phyloP scores from a whole-genome alignment of 179 eudicot species.

The Drosera spatulata region DNA sequence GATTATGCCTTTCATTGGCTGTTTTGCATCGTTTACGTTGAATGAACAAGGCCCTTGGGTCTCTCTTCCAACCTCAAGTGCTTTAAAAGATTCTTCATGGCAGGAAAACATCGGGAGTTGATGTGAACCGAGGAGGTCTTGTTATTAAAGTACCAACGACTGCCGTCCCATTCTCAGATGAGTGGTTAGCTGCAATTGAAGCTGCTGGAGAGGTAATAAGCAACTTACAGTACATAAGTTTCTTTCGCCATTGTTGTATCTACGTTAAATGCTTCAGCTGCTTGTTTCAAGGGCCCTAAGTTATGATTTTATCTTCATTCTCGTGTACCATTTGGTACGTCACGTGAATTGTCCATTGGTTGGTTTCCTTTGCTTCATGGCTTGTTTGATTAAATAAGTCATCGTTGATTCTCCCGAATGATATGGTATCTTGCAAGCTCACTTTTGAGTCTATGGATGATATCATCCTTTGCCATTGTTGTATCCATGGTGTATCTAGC shows the following conservation, averaged over 20 bases:
- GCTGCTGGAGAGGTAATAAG: conserved; percentile 90
- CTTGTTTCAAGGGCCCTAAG: not conserved
- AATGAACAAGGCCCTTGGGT: too few species aligned
- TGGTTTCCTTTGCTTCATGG: not conserved
- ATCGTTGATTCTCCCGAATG: not conserved
- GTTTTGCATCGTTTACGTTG: too few species aligned
- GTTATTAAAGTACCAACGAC: conserved; percentile 27
- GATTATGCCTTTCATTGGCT: too few species aligned
- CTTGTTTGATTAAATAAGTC: not conserved
- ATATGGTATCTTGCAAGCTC: too few species aligned
- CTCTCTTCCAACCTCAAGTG: too few species aligned
- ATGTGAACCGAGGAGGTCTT: conserved; percentile 13
- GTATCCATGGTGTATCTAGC: too few species aligned
- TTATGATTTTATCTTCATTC: not conserved
- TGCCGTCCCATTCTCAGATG: conserved; percentile 89
- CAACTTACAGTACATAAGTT: not conserved
- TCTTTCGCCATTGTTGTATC: not conserved
- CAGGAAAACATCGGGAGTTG: conserved; percentile 31
- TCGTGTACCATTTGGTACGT: not conserved
- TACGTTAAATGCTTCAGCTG: not conserved
- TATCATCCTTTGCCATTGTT: too few species aligned
- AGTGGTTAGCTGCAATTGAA: conserved; percentile 95
- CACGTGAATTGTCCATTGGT: not conserved
- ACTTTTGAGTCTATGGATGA: not conserved
- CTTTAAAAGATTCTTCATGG: conserved; percentile 5